Percentiles rank a stretch among this genome's conserved stretches.
These are phyloP conservation scores for Colletotrichum abscissum DNA, from an alignment of 2,329 filamentous ascomycete species.

Conservation along the genomic window DNA sequence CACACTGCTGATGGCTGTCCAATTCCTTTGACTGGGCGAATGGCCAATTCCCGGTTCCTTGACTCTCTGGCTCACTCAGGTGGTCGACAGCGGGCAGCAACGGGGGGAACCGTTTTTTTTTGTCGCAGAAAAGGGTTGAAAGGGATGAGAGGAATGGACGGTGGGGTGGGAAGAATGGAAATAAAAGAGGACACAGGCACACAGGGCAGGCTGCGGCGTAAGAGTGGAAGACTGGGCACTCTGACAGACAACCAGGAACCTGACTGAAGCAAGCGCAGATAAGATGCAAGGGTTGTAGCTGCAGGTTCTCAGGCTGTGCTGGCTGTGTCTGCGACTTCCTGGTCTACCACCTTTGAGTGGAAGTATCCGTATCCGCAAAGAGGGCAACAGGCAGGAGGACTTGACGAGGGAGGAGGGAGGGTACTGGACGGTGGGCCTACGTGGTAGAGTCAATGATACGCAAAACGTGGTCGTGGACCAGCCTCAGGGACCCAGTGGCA, in stretches of 20 bases:
- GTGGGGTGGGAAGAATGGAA: constrained; percentile 28
- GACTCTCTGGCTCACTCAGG: neutral
- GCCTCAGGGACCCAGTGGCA: neutral
- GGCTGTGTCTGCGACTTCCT: neutral
- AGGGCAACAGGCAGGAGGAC: neutral
- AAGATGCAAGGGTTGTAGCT: constrained; percentile 1
- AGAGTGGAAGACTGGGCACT: neutral
- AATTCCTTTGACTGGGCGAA: neutral
- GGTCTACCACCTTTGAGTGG: neutral
- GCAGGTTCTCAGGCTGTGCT: constrained; percentile 2
- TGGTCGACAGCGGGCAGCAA: constrained; percentile 22
- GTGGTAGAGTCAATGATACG: constrained; percentile 15
- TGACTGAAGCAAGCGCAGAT: neutral
- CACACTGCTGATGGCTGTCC: neutral
- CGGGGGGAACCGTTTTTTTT: constrained; percentile 7
- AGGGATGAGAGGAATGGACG: constrained; percentile 18
- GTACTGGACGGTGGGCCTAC: neutral
- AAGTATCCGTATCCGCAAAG: too few species aligned
- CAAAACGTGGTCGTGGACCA: constrained; percentile 24
- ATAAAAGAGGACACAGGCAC: constrained; percentile 20
- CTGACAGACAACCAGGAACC: neutral
- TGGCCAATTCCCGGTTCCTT: neutral
- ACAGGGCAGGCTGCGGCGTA: too few species aligned
- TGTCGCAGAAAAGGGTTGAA: constrained; percentile 18
- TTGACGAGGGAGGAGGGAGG: neutral